Evolutionary conservation across 805 yeast species (phyloP).

Genomic region (Wickerhamiella shivajii): DNA sequence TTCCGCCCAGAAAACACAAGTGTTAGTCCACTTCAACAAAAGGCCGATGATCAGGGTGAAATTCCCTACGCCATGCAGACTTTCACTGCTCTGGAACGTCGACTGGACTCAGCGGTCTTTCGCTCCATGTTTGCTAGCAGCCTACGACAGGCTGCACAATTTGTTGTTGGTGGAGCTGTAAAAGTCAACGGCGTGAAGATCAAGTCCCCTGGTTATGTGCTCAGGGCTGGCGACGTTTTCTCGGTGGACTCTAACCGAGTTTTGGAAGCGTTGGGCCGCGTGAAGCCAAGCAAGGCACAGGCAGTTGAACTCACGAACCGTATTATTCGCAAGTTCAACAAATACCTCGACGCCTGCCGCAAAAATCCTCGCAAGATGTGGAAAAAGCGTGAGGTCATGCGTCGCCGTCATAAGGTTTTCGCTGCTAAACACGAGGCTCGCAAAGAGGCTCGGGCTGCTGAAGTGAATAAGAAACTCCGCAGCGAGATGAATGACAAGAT

Average conservation of each 20-base stretch:
- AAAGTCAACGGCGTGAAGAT: conserved; percentile 71
- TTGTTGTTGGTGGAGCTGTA: conserved; percentile 67
- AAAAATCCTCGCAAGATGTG: conserved; percentile 43
- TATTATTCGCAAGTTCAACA: conserved; percentile 66
- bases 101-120: conserved; percentile 81
- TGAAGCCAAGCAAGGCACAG: conserved; percentile 60
- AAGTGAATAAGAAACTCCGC: conserved; percentile 34
- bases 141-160: conserved; percentile 85
- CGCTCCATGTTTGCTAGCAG: conserved; percentile 89
- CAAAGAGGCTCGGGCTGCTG: conserved; percentile 19
- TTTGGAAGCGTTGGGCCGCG: conserved; percentile 67
- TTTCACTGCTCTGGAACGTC: conserved; percentile 71
- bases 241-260: conserved; percentile 77
- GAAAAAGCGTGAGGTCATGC: conserved; percentile 22
- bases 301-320: conserved; percentile 55
- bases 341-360: conserved; percentile 45
- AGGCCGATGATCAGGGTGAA: conserved; percentile 28
- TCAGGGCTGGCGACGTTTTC: conserved; percentile 77
- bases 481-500: conserved; percentile 29
- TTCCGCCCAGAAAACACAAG: conserved; percentile 61
- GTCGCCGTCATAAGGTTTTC: conserved; percentile 17
- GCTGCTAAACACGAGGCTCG: conserved; percentile 10
- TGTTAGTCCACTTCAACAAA: conserved; percentile 73
- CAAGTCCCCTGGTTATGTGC: conserved; percentile 61
- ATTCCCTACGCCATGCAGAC: conserved; percentile 86